These are phyloP conservation scores for Diaporthe humulicola DNA, from an alignment of 2,329 filamentous ascomycete genomes.

Conservation along the genomic window DNA sequence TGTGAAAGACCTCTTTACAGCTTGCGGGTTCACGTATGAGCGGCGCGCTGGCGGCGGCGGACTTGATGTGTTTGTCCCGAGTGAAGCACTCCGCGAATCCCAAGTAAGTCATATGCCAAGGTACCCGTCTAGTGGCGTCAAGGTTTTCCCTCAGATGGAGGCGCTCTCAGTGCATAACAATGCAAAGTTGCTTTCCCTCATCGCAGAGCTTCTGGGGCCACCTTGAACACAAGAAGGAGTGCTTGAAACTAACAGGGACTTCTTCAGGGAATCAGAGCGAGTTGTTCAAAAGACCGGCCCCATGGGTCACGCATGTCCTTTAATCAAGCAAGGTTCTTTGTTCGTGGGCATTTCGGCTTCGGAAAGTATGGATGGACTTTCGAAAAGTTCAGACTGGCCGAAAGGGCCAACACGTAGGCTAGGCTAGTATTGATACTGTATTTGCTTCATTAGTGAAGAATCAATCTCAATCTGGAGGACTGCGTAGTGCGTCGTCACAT, in stretches of 20 bases:
- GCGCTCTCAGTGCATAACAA: background rate
- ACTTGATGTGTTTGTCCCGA: background rate
- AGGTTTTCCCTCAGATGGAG: background rate
- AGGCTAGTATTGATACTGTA: too few relatives aligned
- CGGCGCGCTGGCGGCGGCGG: background rate
- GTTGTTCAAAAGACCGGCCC: background rate
- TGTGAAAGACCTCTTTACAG: background rate
- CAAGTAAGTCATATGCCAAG: background rate
- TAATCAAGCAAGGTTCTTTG: background rate
- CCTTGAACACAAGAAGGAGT: background rate
- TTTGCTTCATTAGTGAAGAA: background rate
- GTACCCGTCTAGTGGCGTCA: background rate
- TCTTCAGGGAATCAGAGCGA: background rate
- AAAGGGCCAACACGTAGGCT: background rate
- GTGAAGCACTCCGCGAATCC: background rate
- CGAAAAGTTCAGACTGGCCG: background rate
- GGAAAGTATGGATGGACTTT: background rate
- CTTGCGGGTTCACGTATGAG: background rate
- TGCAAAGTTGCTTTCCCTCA: background rate
- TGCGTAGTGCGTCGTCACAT: background rate
- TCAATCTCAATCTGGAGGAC: background rate
- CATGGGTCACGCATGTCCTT: background rate
- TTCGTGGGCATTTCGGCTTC: background rate
- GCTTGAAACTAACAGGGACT: background rate
- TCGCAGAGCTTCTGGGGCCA: background rate